Evolutionary conservation across 495 filamentous ascomycete genomes (phyloP), one percentile per base, ranked within the genome.

Genomic region (Talaromyces borbonicus): DNA sequence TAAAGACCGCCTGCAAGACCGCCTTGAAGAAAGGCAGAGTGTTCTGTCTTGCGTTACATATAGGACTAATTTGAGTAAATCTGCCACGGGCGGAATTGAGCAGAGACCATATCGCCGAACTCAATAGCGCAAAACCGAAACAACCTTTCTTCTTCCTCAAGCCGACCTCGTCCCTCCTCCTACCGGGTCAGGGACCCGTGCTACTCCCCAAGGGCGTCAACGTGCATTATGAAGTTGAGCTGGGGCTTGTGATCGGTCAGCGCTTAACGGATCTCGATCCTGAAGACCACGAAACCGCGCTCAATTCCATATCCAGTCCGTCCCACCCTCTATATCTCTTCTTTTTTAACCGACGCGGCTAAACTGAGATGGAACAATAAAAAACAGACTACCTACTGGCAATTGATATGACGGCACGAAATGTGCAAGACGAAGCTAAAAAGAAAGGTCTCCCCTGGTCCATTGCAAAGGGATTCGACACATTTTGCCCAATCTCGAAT

Each of bases 111-210:
- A 83, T 96, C 56, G 74, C 81, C 54, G 92, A 99, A 73, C 76
- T 99, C 54, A 87, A 87, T 70, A 94, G 81, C 63, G 69, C 74
- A 46, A 73, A 77, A 35, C 89, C 92, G 46, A 87, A 85, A 62
- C 85, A 93, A 59, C 92, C 93, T 5, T 96, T 99, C 68, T 99
- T 94, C 81, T 99, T 99, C 78, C 77, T 95, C 49, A 99, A 99
- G 74, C 93, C 92, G 5, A 59, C 87, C 0, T 80, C 81, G 44
- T 81, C 87, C 14, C 81, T 99, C 50, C 76, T 95, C 1, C 72
- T 81, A 12, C 89, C 90, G 2, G 71, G 72, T 30, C 71, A 73
- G 22, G 90, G 93, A 4, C 84, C 89, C n/a, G 79, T 95, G 29
- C 78, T 94, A 44, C 78, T 81, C 30, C 92, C 92, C 14, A 72